Evolutionary conservation across 1,284 basidiomycete species (phyloP).

Genomic region (Austroboletus niveus): DNA sequence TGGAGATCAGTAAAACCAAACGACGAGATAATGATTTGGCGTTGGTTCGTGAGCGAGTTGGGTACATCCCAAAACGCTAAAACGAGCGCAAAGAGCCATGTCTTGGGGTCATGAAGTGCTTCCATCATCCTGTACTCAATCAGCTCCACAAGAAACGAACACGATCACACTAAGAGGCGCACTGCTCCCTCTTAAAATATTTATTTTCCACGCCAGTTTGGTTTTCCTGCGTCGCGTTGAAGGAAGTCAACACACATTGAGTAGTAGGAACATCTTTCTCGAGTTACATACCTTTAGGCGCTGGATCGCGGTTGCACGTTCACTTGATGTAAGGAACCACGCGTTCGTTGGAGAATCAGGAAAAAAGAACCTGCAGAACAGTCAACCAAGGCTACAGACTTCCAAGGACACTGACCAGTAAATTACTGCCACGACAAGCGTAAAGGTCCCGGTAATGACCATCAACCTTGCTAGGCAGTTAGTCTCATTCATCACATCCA

Average conservation of each 20-base stretch:
- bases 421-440: constrained; percentile 49
- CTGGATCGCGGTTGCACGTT: constrained; percentile 56
- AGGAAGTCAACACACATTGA: neutral
- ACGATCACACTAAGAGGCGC: constrained; percentile 23
- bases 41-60: constrained; percentile 71
- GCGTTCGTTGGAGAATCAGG: constrained; percentile 70
- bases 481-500: neutral
- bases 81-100: constrained; percentile 68
- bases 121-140: constrained; percentile 54
- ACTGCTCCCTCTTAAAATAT: constrained; percentile 75
- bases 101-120: constrained; percentile 65
- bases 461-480: constrained; percentile 53
- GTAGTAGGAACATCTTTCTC: neutral
- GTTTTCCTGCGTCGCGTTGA: constrained; percentile 42
- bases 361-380: constrained; percentile 56
- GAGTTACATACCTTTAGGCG: constrained; percentile 53
- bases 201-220: constrained; percentile 76
- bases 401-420: constrained; percentile 46
- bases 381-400: constrained; percentile 5
- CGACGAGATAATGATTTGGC: constrained; percentile 63
- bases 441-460: constrained; percentile 67
- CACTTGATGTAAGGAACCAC: constrained; percentile 62
- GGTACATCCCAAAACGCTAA: constrained; percentile 63
- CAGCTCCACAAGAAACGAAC: neutral
- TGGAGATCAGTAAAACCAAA: constrained; percentile 66